Evolutionary conservation across 1,284 basidiomycete genomes (phyloP).

Genomic region (Earliella scabrosa): DNA sequence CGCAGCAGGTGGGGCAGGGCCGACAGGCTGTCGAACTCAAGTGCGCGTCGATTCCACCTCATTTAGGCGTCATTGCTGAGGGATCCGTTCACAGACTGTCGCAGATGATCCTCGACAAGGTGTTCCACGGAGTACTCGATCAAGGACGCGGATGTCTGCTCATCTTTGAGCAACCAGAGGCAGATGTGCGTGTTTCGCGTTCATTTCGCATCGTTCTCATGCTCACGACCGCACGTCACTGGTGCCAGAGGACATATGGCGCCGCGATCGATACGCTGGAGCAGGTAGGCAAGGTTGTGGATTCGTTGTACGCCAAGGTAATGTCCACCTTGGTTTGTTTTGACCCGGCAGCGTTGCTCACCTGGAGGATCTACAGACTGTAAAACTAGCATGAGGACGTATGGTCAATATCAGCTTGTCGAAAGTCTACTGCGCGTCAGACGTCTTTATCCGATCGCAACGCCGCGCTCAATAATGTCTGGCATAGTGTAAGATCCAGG

Average conservation of each 20-base stretch:
- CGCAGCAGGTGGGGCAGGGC: constrained; percentile 88
- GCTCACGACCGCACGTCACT: no score
- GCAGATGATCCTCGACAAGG: constrained; percentile 98
- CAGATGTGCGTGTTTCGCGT: constrained; percentile 68
- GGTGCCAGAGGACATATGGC: constrained; percentile 77
- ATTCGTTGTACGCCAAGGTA: constrained; percentile 89
- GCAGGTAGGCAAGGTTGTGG: constrained; percentile 91
- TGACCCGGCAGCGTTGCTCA: background rate
- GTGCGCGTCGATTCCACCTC: constrained; percentile 48
- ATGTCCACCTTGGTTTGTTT: background rate
- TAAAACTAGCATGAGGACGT: constrained; percentile 11
- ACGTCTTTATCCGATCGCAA: background rate
- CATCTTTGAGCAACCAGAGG: constrained; percentile 85
- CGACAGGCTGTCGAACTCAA: constrained; percentile 94
- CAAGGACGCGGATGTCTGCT: constrained; percentile 93
- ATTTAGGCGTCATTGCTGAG: background rate
- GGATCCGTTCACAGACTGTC: constrained; percentile 62
- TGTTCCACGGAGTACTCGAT: constrained; percentile 93
- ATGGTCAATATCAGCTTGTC: no score
- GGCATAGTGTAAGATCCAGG: no score
- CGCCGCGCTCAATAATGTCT: no score
- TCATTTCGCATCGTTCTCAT: no score
- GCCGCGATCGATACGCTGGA: constrained; percentile 89
- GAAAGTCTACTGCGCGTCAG: background rate
- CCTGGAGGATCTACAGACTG: constrained; percentile 5